A percentile compares a stretch with the other conserved stretches of the same genome.
Evolutionary conservation across 352 stramenopile species (phyloP).

Genomic region (Globisporangium spiculum): DNA sequence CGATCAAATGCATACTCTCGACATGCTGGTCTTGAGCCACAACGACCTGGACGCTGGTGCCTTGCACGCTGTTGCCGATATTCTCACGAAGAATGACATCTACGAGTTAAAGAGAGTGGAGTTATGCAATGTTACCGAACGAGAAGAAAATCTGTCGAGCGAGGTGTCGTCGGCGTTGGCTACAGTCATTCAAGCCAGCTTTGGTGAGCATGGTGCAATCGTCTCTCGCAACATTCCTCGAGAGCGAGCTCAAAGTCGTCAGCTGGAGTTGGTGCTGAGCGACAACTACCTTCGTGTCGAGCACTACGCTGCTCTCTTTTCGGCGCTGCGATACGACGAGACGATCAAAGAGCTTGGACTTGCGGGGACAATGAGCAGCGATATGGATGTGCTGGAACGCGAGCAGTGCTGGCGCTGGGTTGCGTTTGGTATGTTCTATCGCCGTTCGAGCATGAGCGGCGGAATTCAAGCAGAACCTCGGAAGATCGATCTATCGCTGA

Average conservation of each 20-base stretch:
- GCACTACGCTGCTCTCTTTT: not conserved
- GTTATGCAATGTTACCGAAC: not conserved
- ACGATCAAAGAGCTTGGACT: not conserved
- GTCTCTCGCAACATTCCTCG: not conserved
- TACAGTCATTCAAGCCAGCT: not conserved
- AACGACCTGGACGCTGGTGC: not conserved
- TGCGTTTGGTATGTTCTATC: not conserved
- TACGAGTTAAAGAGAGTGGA: not conserved
- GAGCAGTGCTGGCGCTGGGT: constrained; percentile 5
- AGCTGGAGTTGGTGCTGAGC: not conserved
- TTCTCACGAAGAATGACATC: not conserved
- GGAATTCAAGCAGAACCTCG: not conserved
- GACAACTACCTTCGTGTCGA: not conserved
- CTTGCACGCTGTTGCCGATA: not conserved
- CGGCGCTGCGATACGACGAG: not conserved
- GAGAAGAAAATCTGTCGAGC: not conserved
- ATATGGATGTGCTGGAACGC: not conserved
- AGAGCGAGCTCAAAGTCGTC: not conserved
- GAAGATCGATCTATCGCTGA: not conserved
- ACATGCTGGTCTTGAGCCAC: constrained; percentile 2
- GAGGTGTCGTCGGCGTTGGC: not conserved
- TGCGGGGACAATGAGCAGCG: not conserved
- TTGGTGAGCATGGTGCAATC: not conserved
- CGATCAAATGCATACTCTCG: not conserved
- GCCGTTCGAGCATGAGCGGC: not conserved